Percentiles rank a stretch among this genome's conserved stretches.
Evolutionary conservation across 1,139 yeast species (phyloP).

Genomic region (Yamadazyma songkhlaensis): DNA sequence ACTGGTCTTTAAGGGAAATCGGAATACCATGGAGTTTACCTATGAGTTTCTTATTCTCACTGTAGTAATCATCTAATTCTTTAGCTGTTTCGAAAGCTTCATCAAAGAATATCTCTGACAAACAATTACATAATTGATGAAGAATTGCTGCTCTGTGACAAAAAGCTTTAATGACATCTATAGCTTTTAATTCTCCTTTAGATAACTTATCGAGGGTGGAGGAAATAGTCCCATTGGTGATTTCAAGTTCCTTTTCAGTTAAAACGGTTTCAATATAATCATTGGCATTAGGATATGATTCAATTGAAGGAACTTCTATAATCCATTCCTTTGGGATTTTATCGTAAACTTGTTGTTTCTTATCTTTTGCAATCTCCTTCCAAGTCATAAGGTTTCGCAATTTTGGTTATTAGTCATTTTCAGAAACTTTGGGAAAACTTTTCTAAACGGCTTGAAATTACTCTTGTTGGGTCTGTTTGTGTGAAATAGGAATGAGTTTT

Average conservation of each 20-base stretch:
- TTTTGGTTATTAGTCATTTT: no score
- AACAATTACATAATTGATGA: constrained; percentile 40
- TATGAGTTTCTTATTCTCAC: constrained; percentile 17
- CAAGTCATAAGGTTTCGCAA: constrained; percentile 3
- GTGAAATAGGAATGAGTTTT: no score
- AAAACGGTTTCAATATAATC: constrained; percentile 29
- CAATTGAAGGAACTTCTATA: constrained; percentile 11
- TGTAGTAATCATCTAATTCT: constrained; percentile 22
- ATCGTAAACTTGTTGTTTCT: constrained; percentile 5
- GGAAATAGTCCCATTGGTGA: constrained; percentile 21
- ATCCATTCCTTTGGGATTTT: constrained; percentile 22
- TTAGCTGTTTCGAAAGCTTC: constrained; percentile 25
- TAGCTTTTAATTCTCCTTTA: constrained; percentile 10
- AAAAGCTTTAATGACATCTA: constrained; percentile 13
- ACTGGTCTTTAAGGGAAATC: constrained; percentile 31
- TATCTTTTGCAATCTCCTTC: constrained; percentile 7
- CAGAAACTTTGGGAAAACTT: no score
- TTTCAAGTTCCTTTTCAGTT: constrained; percentile 24
- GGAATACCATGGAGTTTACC: constrained; percentile 39
- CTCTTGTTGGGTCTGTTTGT: no score
- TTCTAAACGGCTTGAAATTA: no score
- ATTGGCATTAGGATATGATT: constrained; percentile 25
- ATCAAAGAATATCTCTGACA: constrained; percentile 30
- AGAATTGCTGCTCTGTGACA: constrained; percentile 36
- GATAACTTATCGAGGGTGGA: constrained; percentile 4